phyloP scores from a whole-genome alignment of 306 rosid species.

The Datisca glomerata region DNA sequence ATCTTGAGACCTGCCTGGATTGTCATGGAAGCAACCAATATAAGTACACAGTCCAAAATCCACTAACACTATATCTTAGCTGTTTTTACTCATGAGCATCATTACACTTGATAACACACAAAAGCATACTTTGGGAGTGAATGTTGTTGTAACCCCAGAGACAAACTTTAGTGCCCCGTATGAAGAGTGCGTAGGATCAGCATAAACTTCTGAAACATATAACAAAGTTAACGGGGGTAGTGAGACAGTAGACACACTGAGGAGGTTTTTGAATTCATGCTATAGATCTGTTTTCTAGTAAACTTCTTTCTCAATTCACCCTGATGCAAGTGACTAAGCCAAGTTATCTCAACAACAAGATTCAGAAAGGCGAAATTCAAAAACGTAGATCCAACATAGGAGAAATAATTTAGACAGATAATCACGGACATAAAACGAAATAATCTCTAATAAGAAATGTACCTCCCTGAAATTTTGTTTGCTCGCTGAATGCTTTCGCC shows the following conservation, averaged over 20 bases:
- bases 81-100: slow-evolving; percentile 1
- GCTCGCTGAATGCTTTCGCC: slow-evolving; percentile 67
- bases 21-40: slow-evolving; percentile 16
- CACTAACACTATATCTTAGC: slow-evolving; percentile 1
- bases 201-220: slow-evolving; percentile 65
- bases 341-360: no score
- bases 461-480: slow-evolving; percentile 91
- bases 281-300: background rate
- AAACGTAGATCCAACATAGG: no score
- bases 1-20: slow-evolving; percentile 79
- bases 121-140: slow-evolving; percentile 70
- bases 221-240: slow-evolving; percentile 7
- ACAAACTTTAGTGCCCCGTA: slow-evolving; percentile 71
- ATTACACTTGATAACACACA: background rate
- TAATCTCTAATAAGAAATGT: no score
- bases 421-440: no score
- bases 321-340: no score
- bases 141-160: slow-evolving; percentile 64
- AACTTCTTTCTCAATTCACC: background rate
- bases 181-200: slow-evolving; percentile 68
- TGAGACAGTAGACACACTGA: background rate
- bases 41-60: slow-evolving; percentile 2
- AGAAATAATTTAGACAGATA: no score
- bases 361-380: no score
- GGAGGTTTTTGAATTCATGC: background rate